Percentiles rank a stretch among this genome's conserved stretches.
phyloP scores from a whole-genome alignment of 768 basidiomycete species.

The Multifurca ochricompacta region DNA sequence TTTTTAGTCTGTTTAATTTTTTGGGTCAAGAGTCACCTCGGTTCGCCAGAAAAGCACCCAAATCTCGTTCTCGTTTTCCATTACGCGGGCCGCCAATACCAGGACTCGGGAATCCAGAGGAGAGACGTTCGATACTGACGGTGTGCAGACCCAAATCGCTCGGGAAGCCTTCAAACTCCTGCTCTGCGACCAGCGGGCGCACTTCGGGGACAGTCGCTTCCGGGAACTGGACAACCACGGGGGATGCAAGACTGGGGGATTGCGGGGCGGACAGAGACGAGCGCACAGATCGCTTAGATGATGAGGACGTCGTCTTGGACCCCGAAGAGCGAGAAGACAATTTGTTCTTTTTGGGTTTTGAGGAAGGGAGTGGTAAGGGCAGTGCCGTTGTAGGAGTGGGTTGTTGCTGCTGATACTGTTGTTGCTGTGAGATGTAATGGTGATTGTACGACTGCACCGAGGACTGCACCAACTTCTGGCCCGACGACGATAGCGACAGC shows the following conservation, averaged over 20 bases:
- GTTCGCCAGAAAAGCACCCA: constrained; percentile 17
- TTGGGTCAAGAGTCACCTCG: constrained; percentile 3
- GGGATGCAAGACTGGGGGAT: constrained; percentile 35
- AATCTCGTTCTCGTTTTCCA: constrained; percentile 8
- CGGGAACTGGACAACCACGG: constrained; percentile 31
- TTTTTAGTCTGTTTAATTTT: no score
- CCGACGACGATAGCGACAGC: constrained; percentile 26
- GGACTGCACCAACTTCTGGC: background rate
- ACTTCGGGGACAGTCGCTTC: constrained; percentile 22
- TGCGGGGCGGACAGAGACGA: constrained; percentile 38
- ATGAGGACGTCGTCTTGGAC: constrained; percentile 21
- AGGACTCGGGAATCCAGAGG: constrained; percentile 15
- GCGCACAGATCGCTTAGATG: constrained; percentile 31
- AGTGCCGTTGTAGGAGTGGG: background rate
- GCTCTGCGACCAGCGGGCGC: constrained; percentile 23
- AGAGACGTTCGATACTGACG: constrained; percentile 2
- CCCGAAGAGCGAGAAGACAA: constrained; percentile 19
- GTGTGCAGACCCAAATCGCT: constrained; percentile 9
- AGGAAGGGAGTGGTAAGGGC: background rate
- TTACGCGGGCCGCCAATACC: constrained; percentile 13
- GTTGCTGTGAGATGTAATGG: constrained; percentile 24
- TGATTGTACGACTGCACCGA: constrained; percentile 21
- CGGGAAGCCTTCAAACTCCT: constrained; percentile 32
- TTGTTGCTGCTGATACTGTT: no score
- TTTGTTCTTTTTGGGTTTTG: constrained; percentile 19